Evolutionary conservation across 257 asterid species (phyloP), one percentile per base, ranked within the genome.

Genomic region (Solanum paucissectum): DNA sequence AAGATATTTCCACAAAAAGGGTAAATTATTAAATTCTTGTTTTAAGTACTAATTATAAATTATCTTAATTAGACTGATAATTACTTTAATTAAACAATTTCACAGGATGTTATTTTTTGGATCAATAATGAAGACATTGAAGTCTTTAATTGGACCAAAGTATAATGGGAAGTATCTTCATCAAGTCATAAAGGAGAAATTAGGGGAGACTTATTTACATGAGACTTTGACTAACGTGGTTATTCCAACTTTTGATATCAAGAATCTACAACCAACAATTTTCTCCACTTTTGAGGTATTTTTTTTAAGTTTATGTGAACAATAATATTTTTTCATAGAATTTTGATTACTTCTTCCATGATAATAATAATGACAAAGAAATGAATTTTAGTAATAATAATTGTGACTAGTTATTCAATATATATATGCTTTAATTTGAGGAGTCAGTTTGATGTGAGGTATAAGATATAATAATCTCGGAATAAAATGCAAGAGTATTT

Each of bases 231-330:
- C 93, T 14, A 87, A 87, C 34, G 38, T 91, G 1, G 91, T 89
- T 6, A 86, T 91, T 27, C 92, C 93, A 1, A 82, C 93, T 14
- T 91, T 88, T 44, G 91, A 90, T 69, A 87, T 92, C 85, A 92
- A 87, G 33, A 37, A 46, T 8, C 14, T 86, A 33, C 88, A 83
- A 23, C 93, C 91, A 21, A 68, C 69, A 4, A 64, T 91, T 11
- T 91, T 91, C 87, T 90, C 88, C 11, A 87, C 84, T 34, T 90
- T 68, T 40, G 87, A 89, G 91, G 92, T 91, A 5, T 2, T 1
- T 27, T 21, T 16, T 38, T 82, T 13, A 34, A 25, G 27, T 42
- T 69, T 38, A 27, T 74, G 14, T 42, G 38, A 37, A 20, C 4
- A 34, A 14, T 13, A 29, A 33, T 72, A 33, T 52, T 18, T 13